phyloP scores from a whole-genome alignment of 208 protist genomes.

The Borovskyia barvae region DNA sequence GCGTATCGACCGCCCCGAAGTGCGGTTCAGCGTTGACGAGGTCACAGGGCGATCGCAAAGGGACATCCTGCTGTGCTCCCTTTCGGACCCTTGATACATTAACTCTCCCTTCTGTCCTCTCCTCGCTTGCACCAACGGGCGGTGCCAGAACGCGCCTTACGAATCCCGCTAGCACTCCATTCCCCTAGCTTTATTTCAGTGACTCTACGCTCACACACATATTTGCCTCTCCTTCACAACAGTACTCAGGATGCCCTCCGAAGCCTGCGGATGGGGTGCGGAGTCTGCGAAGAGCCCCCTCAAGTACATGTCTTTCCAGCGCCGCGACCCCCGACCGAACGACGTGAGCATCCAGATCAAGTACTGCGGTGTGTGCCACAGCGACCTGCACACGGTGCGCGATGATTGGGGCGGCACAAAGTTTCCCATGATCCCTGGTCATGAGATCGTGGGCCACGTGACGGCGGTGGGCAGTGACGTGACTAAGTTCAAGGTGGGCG shows the following conservation, averaged over 20 bases:
- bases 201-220: no score
- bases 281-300: constrained; percentile 37
- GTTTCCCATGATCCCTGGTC: constrained; percentile 67
- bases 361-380: constrained; percentile 89
- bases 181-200: no score
- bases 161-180: no score
- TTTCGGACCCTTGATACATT: no score
- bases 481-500: constrained; percentile 76
- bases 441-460: constrained; percentile 81
- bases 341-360: constrained; percentile 76
- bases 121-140: no score
- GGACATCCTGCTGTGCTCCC: no score
- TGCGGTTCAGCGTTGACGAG: no score
- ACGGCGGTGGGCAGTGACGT: constrained; percentile 56
- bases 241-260: constrained; percentile 25
- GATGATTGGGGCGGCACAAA: constrained; percentile 59
- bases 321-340: constrained; percentile 33
- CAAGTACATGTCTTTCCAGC: constrained; percentile 35
- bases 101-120: no score
- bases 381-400: constrained; percentile 65
- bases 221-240: no score
- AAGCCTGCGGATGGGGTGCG: constrained; percentile 42
- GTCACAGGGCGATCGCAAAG: no score
- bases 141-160: no score
- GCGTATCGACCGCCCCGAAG: no score